phyloP scores from a whole-genome alignment of 2,329 filamentous ascomycete genomes.

The Cladobotryum mycophilum region DNA sequence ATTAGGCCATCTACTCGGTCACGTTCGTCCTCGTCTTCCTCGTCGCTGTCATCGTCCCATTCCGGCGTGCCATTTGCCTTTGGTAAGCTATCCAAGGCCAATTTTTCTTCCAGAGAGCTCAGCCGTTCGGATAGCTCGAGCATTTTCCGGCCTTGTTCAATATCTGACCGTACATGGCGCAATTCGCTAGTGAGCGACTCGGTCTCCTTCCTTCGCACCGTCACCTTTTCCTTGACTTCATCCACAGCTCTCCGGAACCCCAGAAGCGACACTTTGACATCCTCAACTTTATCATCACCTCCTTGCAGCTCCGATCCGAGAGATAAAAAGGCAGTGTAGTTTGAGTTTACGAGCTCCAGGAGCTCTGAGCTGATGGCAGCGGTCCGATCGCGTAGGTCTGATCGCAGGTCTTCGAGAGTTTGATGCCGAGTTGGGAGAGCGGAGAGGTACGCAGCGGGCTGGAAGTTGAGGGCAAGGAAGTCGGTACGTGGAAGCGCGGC shows the following conservation, averaged over 20 bases:
- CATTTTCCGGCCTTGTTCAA: conserved; percentile 56
- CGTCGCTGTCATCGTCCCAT: conserved; percentile 33
- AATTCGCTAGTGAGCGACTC: conserved; percentile 59
- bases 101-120: conserved; percentile 53
- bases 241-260: conserved; percentile 80
- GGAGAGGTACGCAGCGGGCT: conserved; percentile 73
- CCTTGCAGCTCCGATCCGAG: conserved; percentile 76
- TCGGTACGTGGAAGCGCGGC: conserved; percentile 73
- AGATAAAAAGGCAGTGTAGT: conserved; percentile 86
- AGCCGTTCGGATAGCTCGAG: conserved; percentile 62
- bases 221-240: conserved; percentile 62
- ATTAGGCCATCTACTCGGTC: conserved; percentile 26
- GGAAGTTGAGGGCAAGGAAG: conserved; percentile 73
- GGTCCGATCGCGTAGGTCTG: conserved; percentile 76
- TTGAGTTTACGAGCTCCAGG: conserved; percentile 88
- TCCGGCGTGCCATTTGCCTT: conserved; percentile 18
- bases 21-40: conserved; percentile 32
- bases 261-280: conserved; percentile 78
- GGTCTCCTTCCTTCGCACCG: conserved; percentile 57
- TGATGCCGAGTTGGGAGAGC: conserved; percentile 83
- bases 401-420: conserved; percentile 85
- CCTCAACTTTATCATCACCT: conserved; percentile 86
- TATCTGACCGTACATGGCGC: conserved; percentile 53
- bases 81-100: conserved; percentile 46
- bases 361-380: conserved; percentile 78